Percentiles rank a stretch among this genome's conserved stretches.
Conservation (phyloP, 2,329 filamentous ascomycete species). For the Mycosphaerella sp. region DNA sequence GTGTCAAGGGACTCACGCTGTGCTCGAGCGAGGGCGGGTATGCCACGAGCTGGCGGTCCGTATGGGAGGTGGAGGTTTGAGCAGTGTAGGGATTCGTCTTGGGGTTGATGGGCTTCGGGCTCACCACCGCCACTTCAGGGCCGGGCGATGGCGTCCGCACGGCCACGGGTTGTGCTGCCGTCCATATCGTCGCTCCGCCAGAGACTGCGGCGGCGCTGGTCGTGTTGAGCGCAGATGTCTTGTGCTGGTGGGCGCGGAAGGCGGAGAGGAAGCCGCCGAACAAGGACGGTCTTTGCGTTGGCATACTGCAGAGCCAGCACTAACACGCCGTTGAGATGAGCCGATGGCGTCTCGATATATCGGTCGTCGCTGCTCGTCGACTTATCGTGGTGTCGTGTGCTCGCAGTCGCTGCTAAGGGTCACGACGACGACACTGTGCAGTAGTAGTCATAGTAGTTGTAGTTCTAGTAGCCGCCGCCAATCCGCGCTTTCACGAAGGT, state of each 20-base stretch:
- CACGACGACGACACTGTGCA: background rate
- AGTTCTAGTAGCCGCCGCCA: conserved; percentile 5
- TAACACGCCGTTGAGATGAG: background rate
- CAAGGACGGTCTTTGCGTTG: conserved; percentile 57
- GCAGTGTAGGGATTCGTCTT: conserved; percentile 35
- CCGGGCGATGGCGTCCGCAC: conserved; percentile 19
- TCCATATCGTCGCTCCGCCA: conserved; percentile 33
- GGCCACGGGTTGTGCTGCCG: conserved; percentile 19
- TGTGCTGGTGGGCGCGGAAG: conserved; percentile 59
- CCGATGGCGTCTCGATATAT: background rate
- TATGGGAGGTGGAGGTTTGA: conserved; percentile 27
- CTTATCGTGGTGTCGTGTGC: too few species aligned
- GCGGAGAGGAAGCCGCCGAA: conserved; percentile 62
- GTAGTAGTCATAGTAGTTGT: background rate
- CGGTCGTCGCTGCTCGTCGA: background rate
- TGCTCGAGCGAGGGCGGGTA: conserved; percentile 34
- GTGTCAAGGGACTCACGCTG: conserved; percentile 34
- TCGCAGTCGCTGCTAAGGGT: background rate
- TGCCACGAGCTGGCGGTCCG: conserved; percentile 38
- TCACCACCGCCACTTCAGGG: conserved; percentile 27
- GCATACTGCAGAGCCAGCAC: conserved; percentile 41
- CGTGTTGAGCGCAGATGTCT: conserved; percentile 39
- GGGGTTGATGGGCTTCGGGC: conserved; percentile 44
- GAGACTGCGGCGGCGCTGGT: conserved; percentile 33
- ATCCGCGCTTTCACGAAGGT: conserved; percentile 5